Evolutionary conservation across 768 basidiomycete species (phyloP).

Genomic region (Agaricus subrufescens): DNA sequence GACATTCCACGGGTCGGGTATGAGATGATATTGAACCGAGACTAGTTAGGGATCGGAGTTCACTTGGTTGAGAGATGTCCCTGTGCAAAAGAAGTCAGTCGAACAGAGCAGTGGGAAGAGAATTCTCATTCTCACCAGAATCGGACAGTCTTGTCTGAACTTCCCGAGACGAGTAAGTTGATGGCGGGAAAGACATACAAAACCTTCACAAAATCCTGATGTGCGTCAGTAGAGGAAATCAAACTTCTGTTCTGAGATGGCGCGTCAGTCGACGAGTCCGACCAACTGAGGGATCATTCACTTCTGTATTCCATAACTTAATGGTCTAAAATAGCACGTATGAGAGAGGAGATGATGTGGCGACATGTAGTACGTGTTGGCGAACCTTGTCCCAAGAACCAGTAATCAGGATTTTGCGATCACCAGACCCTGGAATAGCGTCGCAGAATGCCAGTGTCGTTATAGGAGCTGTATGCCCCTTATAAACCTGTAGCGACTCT

Average conservation of each 20-base stretch:
- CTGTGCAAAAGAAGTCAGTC: constrained; percentile 29
- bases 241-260: constrained; percentile 57
- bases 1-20: constrained; percentile 80
- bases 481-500: constrained; percentile 68
- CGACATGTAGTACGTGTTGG: background rate
- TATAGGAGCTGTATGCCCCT: constrained; percentile 86
- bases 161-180: constrained; percentile 72
- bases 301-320: constrained; percentile 79
- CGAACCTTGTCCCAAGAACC: constrained; percentile 91
- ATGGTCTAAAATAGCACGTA: constrained; percentile 53
- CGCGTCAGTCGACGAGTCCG: background rate
- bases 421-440: constrained; percentile 29
- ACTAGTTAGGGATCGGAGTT: constrained; percentile 39
- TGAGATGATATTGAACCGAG: constrained; percentile 77
- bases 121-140: constrained; percentile 75
- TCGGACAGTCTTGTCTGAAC: constrained; percentile 85
- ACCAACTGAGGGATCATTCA: constrained; percentile 27
- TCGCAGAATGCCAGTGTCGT: constrained; percentile 74
- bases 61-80: constrained; percentile 53
- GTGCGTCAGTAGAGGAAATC: constrained; percentile 70
- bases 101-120: background rate
- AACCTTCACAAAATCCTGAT: constrained; percentile 89
- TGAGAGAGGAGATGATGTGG: background rate
- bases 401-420: constrained; percentile 63
- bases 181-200: constrained; percentile 67